phyloP scores from a whole-genome alignment of 116 monocot genomes.

The Phalaenopsis hybrid region DNA sequence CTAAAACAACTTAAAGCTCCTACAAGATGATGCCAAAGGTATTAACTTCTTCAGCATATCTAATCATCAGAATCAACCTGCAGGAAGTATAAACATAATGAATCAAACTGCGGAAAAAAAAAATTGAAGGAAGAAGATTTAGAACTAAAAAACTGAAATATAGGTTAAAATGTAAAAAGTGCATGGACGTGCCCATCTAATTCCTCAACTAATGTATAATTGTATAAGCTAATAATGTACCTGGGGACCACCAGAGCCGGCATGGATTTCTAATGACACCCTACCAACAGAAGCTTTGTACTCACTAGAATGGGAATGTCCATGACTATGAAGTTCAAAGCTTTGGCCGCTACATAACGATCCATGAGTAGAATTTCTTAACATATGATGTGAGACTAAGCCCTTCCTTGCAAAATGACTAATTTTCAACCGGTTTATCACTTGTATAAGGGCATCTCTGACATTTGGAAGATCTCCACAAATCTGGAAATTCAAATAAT shows the following conservation, averaged over 20 bases:
- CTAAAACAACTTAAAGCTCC: not conserved
- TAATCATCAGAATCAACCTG: conserved; percentile 3
- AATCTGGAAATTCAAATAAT: conserved; percentile 36
- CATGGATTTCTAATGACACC: conserved; percentile 30
- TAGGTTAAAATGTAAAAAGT: not conserved
- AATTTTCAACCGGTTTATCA: conserved; percentile 61
- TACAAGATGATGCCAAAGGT: not conserved
- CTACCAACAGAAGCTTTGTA: conserved; percentile 30
- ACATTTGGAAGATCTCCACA: conserved; percentile 66
- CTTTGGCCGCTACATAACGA: conserved; percentile 53
- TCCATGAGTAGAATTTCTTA: conserved; percentile 28
- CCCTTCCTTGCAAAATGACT: conserved; percentile 64
- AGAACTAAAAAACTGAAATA: not conserved
- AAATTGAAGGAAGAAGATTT: not conserved
- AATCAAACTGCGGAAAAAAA: not conserved
- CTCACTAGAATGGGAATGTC: conserved; percentile 43
- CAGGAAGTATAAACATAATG: not conserved
- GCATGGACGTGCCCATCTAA: not conserved
- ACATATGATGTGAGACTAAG: conserved; percentile 39
- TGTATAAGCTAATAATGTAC: not conserved
- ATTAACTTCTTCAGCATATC: not conserved
- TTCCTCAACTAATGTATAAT: not conserved
- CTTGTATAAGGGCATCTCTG: conserved; percentile 67
- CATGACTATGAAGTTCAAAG: conserved; percentile 27
- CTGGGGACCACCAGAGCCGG: conserved; percentile 21